These are phyloP conservation scores for Begonia masoniana DNA, from an alignment of 306 rosid genomes.

Conservation along the genomic window DNA sequence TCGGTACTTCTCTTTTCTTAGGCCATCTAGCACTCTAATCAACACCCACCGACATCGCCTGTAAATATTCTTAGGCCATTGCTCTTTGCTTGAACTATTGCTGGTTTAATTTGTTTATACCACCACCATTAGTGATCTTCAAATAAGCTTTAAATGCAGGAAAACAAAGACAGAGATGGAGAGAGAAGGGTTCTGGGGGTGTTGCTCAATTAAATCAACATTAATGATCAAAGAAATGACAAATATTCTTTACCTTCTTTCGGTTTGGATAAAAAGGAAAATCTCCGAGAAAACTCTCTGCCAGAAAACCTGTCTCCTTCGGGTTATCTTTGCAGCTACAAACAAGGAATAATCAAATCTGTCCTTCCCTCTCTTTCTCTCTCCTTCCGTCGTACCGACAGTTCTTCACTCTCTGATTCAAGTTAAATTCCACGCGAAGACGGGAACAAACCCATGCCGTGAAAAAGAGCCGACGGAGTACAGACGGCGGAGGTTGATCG, in stretches of 20 bases:
- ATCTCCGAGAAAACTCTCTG: background rate
- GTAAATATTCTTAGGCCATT: background rate
- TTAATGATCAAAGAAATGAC: background rate
- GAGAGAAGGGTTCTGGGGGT: background rate
- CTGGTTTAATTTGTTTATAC: no score
- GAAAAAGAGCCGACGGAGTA: no score
- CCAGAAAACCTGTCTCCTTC: no score
- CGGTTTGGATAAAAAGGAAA: background rate
- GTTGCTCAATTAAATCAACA: background rate
- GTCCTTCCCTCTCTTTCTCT: background rate
- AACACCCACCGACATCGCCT: background rate
- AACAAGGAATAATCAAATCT: no score
- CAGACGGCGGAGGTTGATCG: no score
- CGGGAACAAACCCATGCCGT: no score
- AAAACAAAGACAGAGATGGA: background rate
- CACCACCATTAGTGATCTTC: background rate
- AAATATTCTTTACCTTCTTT: background rate
- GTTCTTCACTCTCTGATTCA: slow-evolving; percentile 6
- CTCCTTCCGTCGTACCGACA: background rate
- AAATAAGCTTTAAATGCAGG: background rate
- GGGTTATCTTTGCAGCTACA: no score
- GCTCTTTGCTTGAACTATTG: background rate
- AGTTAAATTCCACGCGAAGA: background rate
- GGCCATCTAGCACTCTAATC: slow-evolving; percentile 1
- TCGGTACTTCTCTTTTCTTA: slow-evolving; percentile 8